A percentile compares a stretch with the other conserved stretches of the same genome.
phyloP scores from a whole-genome alignment of 768 basidiomycete species.

The Mycena galopus region DNA sequence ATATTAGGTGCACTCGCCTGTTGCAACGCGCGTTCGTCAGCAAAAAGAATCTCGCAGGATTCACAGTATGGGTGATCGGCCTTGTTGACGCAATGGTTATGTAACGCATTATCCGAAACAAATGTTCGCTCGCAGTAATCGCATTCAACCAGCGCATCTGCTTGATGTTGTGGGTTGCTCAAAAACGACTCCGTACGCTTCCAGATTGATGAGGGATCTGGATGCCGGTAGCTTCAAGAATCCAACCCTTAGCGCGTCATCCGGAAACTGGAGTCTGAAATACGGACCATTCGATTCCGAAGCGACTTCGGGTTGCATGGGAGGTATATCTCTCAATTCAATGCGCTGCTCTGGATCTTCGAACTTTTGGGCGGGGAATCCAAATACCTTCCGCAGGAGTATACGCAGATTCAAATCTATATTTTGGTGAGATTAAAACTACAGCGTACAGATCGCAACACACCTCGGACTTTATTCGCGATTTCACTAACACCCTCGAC shows the following conservation, averaged over 20 bases:
- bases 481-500: not conserved
- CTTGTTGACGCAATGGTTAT: constrained; percentile 7
- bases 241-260: not conserved
- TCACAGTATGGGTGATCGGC: constrained; percentile 18
- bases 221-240: not conserved
- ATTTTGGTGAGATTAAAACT: not conserved
- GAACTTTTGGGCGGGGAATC: not conserved
- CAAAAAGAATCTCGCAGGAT: constrained; percentile 5
- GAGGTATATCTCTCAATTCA: not conserved
- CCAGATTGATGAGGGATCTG: no score
- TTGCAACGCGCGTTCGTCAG: constrained; percentile 4
- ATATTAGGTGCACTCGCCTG: not conserved
- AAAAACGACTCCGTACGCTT: no score
- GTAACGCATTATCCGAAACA: not conserved
- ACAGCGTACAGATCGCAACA: not conserved
- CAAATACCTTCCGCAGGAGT: not conserved
- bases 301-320: not conserved
- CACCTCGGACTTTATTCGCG: not conserved
- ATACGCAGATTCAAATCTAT: not conserved
- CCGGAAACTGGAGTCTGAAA: not conserved
- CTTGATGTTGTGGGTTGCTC: no score
- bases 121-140: constrained; percentile 7
- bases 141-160: not conserved
- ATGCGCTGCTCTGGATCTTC: constrained; percentile 12
- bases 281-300: not conserved